phyloP scores from a whole-genome alignment of 768 basidiomycete genomes.

The Mycena latifolia region DNA sequence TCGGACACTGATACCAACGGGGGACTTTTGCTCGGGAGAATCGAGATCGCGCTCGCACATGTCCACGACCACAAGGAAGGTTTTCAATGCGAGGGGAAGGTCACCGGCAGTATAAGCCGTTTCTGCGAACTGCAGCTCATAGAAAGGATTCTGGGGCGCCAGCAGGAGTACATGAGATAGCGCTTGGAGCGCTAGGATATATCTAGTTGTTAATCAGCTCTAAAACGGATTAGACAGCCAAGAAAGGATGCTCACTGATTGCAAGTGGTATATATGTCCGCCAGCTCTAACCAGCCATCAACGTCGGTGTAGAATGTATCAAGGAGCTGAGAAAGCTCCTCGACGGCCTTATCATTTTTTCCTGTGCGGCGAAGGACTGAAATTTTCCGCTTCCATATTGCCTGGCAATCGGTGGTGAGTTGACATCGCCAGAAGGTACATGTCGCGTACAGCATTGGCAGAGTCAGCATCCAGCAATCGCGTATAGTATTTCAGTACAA shows the following conservation, averaged over 20 bases:
- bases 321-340: slow-evolving; percentile 78
- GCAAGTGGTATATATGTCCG: slow-evolving; percentile 81
- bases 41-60: slow-evolving; percentile 76
- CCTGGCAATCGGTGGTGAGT: slow-evolving; percentile 52
- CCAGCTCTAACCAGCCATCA: slow-evolving; percentile 90
- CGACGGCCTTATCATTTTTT: slow-evolving; percentile 73
- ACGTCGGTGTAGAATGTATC: slow-evolving; percentile 92
- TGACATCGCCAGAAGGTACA: not conserved
- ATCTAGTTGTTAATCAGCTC: slow-evolving; percentile 58
- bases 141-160: slow-evolving; percentile 88
- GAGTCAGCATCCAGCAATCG: slow-evolving; percentile 74
- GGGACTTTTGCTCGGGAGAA: slow-evolving; percentile 53
- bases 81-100: slow-evolving; percentile 80
- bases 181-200: slow-evolving; percentile 77
- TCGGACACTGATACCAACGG: slow-evolving; percentile 70
- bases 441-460: slow-evolving; percentile 72
- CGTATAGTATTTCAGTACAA: slow-evolving; percentile 75
- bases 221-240: not conserved
- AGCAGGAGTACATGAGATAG: slow-evolving; percentile 87
- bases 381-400: slow-evolving; percentile 85
- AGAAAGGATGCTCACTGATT: slow-evolving; percentile 68
- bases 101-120: slow-evolving; percentile 87
- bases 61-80: slow-evolving; percentile 83
- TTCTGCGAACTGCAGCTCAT: slow-evolving; percentile 87
- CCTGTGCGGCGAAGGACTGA: slow-evolving; percentile 76